phyloP scores from a whole-genome alignment of 2,329 filamentous ascomycete genomes.

The Neopestalotiopsis sp. region DNA sequence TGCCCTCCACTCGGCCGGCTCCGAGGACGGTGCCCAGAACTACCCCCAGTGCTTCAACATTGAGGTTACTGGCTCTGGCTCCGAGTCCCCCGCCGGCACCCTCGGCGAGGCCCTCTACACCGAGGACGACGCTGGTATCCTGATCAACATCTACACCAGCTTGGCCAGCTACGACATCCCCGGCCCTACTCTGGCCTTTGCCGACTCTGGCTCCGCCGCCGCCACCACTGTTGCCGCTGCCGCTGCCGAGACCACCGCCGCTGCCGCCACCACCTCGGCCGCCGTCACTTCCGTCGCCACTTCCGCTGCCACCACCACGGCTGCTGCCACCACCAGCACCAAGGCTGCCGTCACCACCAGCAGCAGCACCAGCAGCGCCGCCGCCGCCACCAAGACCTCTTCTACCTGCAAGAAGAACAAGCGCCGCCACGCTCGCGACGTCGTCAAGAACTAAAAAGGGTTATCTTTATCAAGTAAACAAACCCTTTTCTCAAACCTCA shows the following conservation, averaged over 20 bases:
- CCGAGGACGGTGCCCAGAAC: conserved; percentile 48
- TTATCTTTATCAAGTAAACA: not conserved
- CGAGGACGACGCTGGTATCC: conserved; percentile 56
- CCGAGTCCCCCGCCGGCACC: conserved; percentile 50
- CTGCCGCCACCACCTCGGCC: not conserved
- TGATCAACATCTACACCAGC: conserved; percentile 57
- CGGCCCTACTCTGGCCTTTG: conserved; percentile 27
- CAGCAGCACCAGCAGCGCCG: conserved; percentile 19
- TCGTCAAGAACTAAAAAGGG: conserved; percentile 18
- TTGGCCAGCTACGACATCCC: conserved; percentile 30
- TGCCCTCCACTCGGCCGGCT: conserved; percentile 48
- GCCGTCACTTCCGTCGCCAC: conserved; percentile 18
- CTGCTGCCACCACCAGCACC: conserved; percentile 9
- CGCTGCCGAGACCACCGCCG: conserved; percentile 17
- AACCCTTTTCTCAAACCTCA: not conserved
- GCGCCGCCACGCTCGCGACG: conserved; percentile 25
- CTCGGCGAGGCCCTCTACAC: conserved; percentile 42
- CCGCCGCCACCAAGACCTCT: conserved; percentile 18
- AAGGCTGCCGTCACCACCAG: conserved; percentile 20
- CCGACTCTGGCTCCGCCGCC: conserved; percentile 20
- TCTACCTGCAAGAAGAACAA: conserved; percentile 22
- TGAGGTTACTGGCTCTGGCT: conserved; percentile 56
- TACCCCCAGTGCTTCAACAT: conserved; percentile 63
- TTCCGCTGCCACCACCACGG: conserved; percentile 11
- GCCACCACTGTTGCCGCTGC: conserved; percentile 8